Conservation (phyloP, 129 eudicot genomes). For the Flaveria brownii region DNA sequence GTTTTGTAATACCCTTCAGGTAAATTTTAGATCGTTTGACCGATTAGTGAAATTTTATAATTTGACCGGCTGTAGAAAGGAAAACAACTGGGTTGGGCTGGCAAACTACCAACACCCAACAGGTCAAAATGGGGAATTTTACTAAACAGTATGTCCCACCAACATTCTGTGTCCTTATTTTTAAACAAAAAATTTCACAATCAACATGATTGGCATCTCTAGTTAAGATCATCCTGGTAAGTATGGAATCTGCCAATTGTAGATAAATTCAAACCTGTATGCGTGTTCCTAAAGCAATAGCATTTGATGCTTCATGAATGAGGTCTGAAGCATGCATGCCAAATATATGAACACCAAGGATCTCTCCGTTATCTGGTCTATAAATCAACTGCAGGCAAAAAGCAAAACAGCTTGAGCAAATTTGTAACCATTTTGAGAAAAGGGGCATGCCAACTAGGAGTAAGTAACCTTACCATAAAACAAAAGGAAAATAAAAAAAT, state of each 20-base stretch:
- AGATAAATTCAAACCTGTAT: constrained; percentile 59
- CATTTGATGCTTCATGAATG: constrained; percentile 97
- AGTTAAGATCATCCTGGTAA: not conserved
- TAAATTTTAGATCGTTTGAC: not conserved
- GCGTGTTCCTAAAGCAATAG: constrained; percentile 91
- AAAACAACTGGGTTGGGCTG: not conserved
- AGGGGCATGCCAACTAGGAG: not conserved
- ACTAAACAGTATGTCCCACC: not conserved
- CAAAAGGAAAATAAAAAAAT: not conserved
- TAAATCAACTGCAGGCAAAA: constrained; percentile 69
- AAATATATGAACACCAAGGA: constrained; percentile 96
- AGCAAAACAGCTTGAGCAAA: constrained; percentile 21
- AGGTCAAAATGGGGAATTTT: not conserved
- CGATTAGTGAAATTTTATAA: not conserved
- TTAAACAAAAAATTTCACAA: not conserved
- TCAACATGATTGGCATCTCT: not conserved
- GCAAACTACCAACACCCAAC: not conserved
- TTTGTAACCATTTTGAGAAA: not conserved
- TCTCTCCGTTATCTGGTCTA: constrained; percentile 97
- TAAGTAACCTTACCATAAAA: constrained; percentile 2
- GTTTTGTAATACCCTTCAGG: not conserved
- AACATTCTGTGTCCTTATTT: not conserved
- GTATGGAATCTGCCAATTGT: not conserved
- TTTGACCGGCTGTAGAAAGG: not conserved
- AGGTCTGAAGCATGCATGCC: constrained; percentile 99